Base-by-base conservation (phyloP, 176 grass and related monocot species). In the Areca catechu region DNA sequence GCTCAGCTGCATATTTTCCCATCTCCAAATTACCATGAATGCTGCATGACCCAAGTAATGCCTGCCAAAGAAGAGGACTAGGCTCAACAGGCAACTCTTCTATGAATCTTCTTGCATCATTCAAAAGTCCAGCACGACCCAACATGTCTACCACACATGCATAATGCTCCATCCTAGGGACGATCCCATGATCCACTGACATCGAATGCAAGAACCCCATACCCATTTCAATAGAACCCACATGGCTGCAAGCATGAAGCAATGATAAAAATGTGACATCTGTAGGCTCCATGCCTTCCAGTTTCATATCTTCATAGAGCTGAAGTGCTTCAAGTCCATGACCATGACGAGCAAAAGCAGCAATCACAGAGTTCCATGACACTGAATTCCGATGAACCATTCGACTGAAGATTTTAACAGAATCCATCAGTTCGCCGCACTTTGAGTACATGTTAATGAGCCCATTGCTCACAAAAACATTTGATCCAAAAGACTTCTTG, bases 381-480 rank as follows among this genome's bases (percentile, higher is more conserved):
- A 97, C 71, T 4, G 68, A 69, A 49, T 85, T 97, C 61, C 62
- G 77, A 19, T 29, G 54, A 5, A 22, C 16, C 57, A 74, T 90
- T 50, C 57, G 63, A 16, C 71, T 24, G 17, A 97, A 97, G 18
- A 97, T 65, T 58, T 82, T 51, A 15, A 71, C 20, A 18, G 92
- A 78, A 37, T 91, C 80, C 24, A 52, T 24, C 7, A 97, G 24
- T 24, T 97, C 86, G 19, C 92, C 92, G 0, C 92, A 91, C 69
- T 91, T 97, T 16, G 83, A 76, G 21, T 97, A 97, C 92, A 97
- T 97, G 53, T 97, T 91, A 54, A 91, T 77, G 30, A 97, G 70
- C 53, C 92, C 80, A 65, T 97, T 97, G 75, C 74, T 82, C 48
- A 97, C 80, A 49, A 84, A 90, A 3, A 71, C 72, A 67, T 83